Percentiles rank a stretch among this genome's conserved stretches.
Evolutionary conservation across 2,329 filamentous ascomycete genomes (phyloP).

Genomic region (Immersiporthe knoxdaviesiana): DNA sequence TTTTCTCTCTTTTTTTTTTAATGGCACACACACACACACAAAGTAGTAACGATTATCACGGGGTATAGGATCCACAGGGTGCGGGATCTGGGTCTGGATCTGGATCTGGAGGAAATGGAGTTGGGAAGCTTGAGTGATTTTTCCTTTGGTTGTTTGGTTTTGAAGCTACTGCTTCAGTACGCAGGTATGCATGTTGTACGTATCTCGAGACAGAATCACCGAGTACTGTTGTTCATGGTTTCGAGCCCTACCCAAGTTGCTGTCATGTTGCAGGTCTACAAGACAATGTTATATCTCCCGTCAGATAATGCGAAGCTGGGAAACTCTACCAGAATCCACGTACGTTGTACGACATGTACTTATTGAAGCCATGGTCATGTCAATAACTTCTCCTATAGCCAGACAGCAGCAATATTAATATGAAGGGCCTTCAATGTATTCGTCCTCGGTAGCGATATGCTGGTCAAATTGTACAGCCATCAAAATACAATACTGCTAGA

Average conservation of each 20-base stretch:
- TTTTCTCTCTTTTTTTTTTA: neutral
- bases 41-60: constrained; percentile 14
- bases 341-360: no score
- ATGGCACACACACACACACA: neutral
- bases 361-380: no score
- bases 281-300: neutral
- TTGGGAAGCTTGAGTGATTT: neutral
- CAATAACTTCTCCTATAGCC: no score
- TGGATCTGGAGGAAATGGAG: constrained; percentile 5
- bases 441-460: no score
- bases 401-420: no score
- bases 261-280: neutral
- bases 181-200: neutral
- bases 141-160: neutral
- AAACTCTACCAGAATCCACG: no score
- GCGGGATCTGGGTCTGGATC: neutral
- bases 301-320: no score
- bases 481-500: no score
- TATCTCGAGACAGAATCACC: neutral
- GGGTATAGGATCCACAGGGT: constrained; percentile 9
- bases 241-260: no score
- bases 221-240: neutral
- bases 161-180: neutral
- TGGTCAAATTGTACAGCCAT: no score
- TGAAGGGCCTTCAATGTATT: no score